phyloP scores from a whole-genome alignment of 305 asterid species.

The Andrographis paniculata region DNA sequence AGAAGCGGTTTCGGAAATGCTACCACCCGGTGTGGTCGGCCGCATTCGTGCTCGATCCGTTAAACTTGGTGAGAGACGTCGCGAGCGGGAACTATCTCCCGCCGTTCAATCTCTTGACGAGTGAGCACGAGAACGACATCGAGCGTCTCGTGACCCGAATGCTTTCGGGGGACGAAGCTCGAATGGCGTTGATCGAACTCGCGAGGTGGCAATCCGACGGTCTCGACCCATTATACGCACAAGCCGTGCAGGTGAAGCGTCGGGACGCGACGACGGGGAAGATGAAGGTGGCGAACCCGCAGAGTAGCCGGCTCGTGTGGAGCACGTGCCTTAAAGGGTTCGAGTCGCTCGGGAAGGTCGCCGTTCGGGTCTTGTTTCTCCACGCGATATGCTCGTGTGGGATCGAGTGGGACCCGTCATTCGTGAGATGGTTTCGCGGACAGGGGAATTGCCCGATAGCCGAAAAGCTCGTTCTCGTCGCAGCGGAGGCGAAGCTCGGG shows the following conservation, averaged over 20 bases:
- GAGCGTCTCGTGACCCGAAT: conserved; percentile 56
- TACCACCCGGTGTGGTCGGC: conserved; percentile 95
- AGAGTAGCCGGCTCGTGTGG: conserved; percentile 88
- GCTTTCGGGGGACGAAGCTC: conserved; percentile 74
- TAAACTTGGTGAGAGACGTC: conserved; percentile 53
- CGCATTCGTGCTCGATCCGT: conserved; percentile 82
- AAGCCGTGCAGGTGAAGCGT: conserved; percentile 82
- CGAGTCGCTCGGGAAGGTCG: conserved; percentile 57
- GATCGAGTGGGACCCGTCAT: conserved; percentile 47
- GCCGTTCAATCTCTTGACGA: conserved; percentile 64
- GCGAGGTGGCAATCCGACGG: conserved; percentile 94
- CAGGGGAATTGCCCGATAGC: conserved; percentile 50
- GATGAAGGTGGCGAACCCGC: conserved; percentile 82
- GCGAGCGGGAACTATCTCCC: conserved; percentile 82
- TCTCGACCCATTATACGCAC: conserved; percentile 81
- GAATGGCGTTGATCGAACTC: conserved; percentile 67
- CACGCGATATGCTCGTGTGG: conserved; percentile 72
- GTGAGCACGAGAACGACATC: conserved; percentile 79
- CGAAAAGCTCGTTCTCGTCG: conserved; percentile 63
- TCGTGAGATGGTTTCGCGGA: conserved; percentile 38
- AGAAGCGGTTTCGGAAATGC: conserved; percentile 46
- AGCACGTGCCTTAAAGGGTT: conserved; percentile 74
- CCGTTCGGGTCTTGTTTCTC: conserved; percentile 82
- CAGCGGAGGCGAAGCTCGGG: conserved; percentile 66
- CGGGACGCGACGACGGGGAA: conserved; percentile 68